phyloP scores from a whole-genome alignment of 1,139 yeast genomes.

The Protomyces lactucae-debilis region DNA sequence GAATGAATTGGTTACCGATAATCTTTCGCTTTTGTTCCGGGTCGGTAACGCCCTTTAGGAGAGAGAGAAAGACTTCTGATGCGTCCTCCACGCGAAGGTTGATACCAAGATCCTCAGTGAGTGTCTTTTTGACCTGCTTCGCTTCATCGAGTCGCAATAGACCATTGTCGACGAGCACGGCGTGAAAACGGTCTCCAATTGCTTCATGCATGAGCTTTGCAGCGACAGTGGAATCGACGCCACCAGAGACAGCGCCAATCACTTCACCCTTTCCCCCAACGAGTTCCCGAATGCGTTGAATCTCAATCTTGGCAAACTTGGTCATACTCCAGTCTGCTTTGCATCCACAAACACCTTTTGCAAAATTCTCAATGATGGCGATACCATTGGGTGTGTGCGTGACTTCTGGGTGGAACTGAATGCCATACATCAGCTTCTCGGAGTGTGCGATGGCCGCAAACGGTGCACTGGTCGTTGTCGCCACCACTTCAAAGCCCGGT shows the following conservation, averaged over 20 bases:
- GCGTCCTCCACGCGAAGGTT: constrained; percentile 94
- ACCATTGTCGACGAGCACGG: constrained; percentile 96
- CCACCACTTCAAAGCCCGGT: constrained; percentile 80
- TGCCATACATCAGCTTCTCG: constrained; percentile 73
- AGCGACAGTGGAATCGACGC: constrained; percentile 99
- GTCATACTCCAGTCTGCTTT: constrained; percentile 95
- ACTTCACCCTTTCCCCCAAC: constrained; percentile 99
- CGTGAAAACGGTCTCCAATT: constrained; percentile 97
- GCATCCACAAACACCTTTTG: constrained; percentile 82
- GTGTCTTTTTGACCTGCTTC: constrained; percentile 74
- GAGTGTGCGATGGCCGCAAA: constrained; percentile 86
- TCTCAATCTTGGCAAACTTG: constrained; percentile 94
- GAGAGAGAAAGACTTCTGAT: constrained; percentile 75
- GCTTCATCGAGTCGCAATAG: constrained; percentile 95
- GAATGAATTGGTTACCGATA: constrained; percentile 96
- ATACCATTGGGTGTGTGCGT: constrained; percentile 94
- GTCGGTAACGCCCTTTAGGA: constrained; percentile 89
- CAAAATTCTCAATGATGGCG: constrained; percentile 79
- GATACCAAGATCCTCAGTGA: constrained; percentile 89
- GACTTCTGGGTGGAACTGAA: constrained; percentile 99
- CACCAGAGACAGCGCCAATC: constrained; percentile 99
- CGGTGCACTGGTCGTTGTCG: constrained; percentile 90
- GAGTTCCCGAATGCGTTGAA: constrained; percentile 77
- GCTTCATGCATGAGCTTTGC: constrained; percentile 98
- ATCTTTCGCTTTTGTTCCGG: constrained; percentile 99